Evolutionary conservation across 257 asterid species (phyloP), one percentile per base, ranked within the genome.

Genomic region (Solanum chilense): DNA sequence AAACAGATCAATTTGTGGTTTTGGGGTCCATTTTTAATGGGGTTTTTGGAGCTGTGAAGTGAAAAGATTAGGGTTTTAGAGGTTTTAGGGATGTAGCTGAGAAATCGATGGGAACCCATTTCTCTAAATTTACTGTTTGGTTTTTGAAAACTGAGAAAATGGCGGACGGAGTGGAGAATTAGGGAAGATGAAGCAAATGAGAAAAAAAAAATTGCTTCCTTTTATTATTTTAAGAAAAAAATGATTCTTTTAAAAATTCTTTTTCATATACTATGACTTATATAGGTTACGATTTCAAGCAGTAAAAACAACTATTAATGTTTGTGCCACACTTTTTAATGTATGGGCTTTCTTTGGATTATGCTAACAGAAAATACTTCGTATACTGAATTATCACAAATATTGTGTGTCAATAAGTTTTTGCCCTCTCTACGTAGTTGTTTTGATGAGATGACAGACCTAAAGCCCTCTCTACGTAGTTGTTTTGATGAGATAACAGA

Each of bases 61-160:
- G 66, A 37, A 23, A 14, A 25, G 60, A 74, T 39, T 73, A 85
- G 85, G 60, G 83, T 88, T 83, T 60, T 41, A 56, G 33, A 70
- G 87, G 80, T 78, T 89, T 89, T 87, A 56, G 89, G 25, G 25
- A 88, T 45, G 83, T 39, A 74, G 81, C 41, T 45, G 58, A 88
- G 45, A 39, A 39, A 64, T 85, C 75, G 85, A 11, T 21, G 70
- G 86, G 68, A 25, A 81, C 35, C 85, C 92, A 89, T 88, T 58
- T 58, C 66, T 58, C 25, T 58, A n/a, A n/a, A 20, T 58, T 58
- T 58, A 58, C 66, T 58, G 66, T 58, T 58, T 20, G 66, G 25
- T 11, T 68, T 71, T 27, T 8, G 7, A 29, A 68, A 68, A 68
- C 74, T 27, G 12, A 68, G 23, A 29, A 68, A 68, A 68, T 68